Percentiles rank a stretch among this genome's conserved stretches.
These are phyloP conservation scores for Pelargonium nanum DNA, from an alignment of 345 rosid genomes.

Conservation along the genomic window DNA sequence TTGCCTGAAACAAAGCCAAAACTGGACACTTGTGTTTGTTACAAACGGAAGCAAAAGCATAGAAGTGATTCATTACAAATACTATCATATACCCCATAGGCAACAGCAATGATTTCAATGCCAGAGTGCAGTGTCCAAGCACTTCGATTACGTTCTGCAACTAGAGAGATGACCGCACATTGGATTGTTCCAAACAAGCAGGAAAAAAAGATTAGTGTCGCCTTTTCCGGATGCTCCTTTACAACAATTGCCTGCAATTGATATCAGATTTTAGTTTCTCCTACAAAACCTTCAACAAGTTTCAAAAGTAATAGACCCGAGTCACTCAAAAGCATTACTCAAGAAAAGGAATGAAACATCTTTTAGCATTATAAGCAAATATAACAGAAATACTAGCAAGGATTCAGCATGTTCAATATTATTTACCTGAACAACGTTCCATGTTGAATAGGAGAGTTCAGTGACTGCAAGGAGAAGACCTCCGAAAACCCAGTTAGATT, in stretches of 20 bases:
- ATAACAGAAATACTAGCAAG: too few relatives aligned
- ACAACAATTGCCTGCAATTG: slow-evolving; percentile 35
- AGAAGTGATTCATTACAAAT: neutral
- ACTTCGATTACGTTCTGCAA: slow-evolving; percentile 31
- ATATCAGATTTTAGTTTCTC: neutral
- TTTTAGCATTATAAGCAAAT: too few relatives aligned
- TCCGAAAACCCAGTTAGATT: slow-evolving; percentile 36
- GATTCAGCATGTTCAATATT: neutral
- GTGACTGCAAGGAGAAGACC: slow-evolving; percentile 26
- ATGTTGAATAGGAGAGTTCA: slow-evolving; percentile 16
- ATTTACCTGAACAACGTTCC: slow-evolving; percentile 33
- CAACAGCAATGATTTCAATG: slow-evolving; percentile 31
- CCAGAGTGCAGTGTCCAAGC: slow-evolving; percentile 35
- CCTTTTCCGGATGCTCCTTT: slow-evolving; percentile 32
- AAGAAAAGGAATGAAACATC: too few relatives aligned
- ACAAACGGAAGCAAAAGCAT: neutral
- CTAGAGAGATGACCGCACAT: slow-evolving; percentile 26
- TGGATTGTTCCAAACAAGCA: slow-evolving; percentile 42
- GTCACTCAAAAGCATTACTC: too few relatives aligned
- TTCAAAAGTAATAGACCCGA: too few relatives aligned
- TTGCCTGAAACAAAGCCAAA: slow-evolving; percentile 21
- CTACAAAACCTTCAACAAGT: too few relatives aligned
- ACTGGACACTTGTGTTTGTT: neutral
- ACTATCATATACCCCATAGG: slow-evolving; percentile 26
- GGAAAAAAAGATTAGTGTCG: slow-evolving; percentile 32